Evolutionary conservation across 768 basidiomycete species (phyloP), one percentile per base, ranked within the genome.

Genomic region (Tephrocybe sp.): DNA sequence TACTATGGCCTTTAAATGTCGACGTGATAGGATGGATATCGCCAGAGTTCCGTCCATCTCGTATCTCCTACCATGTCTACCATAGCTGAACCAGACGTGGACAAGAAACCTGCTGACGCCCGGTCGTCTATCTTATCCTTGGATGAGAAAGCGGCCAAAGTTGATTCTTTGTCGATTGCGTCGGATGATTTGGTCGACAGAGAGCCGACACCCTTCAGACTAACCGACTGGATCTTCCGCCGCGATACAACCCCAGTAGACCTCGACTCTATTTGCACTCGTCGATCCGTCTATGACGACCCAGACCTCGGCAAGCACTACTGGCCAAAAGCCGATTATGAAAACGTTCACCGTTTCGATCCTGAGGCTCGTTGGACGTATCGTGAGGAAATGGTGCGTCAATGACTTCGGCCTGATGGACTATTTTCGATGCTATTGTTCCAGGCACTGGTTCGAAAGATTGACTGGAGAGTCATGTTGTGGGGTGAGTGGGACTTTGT

Each of bases 381-480:
- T 50, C 63, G 73, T 34, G 83, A 85, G 60, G 81, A 86, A 59
- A 70, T 63, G 61, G 75, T 73, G 25, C 47, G 68, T 59, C 0
- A 26, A 25, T 24, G 6, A 17, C 18, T 42, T 11, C 24, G 15
- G 15, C 34, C 15, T 14, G 11, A 10, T 15, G 26, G 14, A 17
- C 23, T 30, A 20, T 18, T 2, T n/a, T 1, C 8, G 5, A 33
- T 10, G 12, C 8, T 41, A 30, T 33, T 10, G 25, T 49, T 14
- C 28, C 47, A 82, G 77, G 70, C 68, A 10, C 61, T 83, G 9
- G 60, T 82, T 21, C 68, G 81, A 38, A 83, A 80, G 56, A 72
- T 83, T 25, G 83, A 86, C 57, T 83, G 78, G 77, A 83, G 74
- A 53, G 76, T 86, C 34, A 78, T 85, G 77, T 48, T 77, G 3